Percentiles rank a stretch among this genome's conserved stretches.
These are phyloP conservation scores for Colletotrichum cereale DNA, from an alignment of 2,329 filamentous ascomycete species.

Conservation along the genomic window DNA sequence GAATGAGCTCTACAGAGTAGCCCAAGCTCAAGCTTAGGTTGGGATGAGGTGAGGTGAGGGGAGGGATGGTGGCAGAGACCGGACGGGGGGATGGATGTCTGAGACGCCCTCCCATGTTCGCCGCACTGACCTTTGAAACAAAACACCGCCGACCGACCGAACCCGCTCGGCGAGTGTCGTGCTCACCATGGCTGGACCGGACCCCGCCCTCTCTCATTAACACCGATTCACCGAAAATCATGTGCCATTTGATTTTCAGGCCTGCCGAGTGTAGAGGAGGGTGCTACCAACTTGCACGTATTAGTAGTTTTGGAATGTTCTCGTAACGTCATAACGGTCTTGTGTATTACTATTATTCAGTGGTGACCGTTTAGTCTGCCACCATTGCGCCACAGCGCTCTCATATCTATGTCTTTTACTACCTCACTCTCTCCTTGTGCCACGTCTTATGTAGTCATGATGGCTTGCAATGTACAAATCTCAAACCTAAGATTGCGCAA, in stretches of 20 bases:
- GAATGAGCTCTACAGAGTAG: slow-evolving; percentile 23
- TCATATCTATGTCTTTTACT: slow-evolving; percentile 34
- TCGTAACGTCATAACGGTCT: slow-evolving; percentile 36
- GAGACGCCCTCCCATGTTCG: slow-evolving; percentile 28
- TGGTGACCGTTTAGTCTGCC: slow-evolving; percentile 18
- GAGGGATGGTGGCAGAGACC: slow-evolving; percentile 7
- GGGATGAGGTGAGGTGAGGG: slow-evolving; percentile 14
- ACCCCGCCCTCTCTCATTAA: background rate
- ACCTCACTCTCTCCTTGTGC: background rate
- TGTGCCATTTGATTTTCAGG: background rate
- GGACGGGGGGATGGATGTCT: slow-evolving; percentile 14
- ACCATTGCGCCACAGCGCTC: slow-evolving; percentile 26
- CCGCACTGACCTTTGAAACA: slow-evolving; percentile 38
- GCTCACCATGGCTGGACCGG: slow-evolving; percentile 14
- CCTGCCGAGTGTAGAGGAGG: background rate
- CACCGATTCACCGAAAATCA: background rate
- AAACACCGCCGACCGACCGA: slow-evolving; percentile 25
- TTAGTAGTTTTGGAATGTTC: background rate
- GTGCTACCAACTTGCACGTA: background rate
- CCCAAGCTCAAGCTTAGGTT: background rate
- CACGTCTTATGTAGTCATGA: slow-evolving; percentile 29
- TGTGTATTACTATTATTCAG: slow-evolving; percentile 38
- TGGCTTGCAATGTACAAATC: slow-evolving; percentile 32
- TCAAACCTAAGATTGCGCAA: slow-evolving; percentile 5
- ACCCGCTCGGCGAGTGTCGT: slow-evolving; percentile 13